Percentiles rank a stretch among this genome's conserved stretches.
Conservation (phyloP, 2,329 filamentous ascomycete species). For the Exophiala sideris region DNA sequence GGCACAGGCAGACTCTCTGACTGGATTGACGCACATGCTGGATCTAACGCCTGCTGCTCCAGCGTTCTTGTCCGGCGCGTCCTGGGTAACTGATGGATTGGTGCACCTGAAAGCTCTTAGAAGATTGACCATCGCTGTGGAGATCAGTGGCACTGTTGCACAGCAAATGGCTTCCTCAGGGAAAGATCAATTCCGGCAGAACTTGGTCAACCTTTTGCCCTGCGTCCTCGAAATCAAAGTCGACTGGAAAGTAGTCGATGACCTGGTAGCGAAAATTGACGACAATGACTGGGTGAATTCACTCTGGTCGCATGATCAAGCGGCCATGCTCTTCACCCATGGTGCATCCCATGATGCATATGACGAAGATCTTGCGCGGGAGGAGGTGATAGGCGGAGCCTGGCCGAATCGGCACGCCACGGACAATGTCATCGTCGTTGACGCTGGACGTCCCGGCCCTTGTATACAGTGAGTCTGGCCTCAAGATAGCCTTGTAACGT, state of each 20-base stretch:
- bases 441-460: too few species aligned
- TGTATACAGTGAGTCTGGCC: too few species aligned
- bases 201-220: not conserved
- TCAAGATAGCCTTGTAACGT: too few species aligned
- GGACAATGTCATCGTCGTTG: too few species aligned
- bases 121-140: conserved; percentile 7
- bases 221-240: not conserved
- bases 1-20: conserved; percentile 8
- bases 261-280: not conserved
- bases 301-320: not conserved
- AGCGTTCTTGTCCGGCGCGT: not conserved
- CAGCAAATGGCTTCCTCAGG: not conserved
- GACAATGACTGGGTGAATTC: conserved; percentile 4
- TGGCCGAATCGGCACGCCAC: too few species aligned
- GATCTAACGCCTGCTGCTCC: not conserved
- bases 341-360: too few species aligned
- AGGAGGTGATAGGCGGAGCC: too few species aligned
- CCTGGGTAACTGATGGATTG: conserved; percentile 13
- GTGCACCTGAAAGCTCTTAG: conserved; percentile 6
- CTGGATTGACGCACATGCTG: conserved; percentile 10
- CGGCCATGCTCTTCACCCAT: too few species aligned
- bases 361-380: too few species aligned
- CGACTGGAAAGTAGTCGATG: conserved; percentile 2
- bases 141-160: conserved; percentile 4
- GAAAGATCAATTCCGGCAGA: conserved; percentile 1